Percentiles rank a stretch among this genome's conserved stretches.
phyloP scores from a whole-genome alignment of 352 stramenopile species.

The Pelagophyceae sp. region DNA sequence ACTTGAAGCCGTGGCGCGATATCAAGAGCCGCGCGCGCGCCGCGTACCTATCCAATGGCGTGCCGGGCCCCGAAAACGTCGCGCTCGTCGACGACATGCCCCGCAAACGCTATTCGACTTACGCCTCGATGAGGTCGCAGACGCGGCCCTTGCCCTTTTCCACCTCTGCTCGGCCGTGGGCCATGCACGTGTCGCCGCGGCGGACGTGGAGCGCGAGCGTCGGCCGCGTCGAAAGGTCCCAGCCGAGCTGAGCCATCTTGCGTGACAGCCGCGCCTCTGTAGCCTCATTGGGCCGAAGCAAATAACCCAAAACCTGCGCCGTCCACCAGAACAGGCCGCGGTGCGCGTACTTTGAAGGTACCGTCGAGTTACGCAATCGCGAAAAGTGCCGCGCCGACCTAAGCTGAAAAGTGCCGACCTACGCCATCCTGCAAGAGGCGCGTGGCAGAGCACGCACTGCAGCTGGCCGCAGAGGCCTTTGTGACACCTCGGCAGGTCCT shows the following conservation, averaged over 20 bases:
- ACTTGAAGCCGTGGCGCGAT: background rate
- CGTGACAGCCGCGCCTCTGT: background rate
- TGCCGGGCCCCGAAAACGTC: no score
- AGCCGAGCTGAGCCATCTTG: background rate
- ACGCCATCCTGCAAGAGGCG: background rate
- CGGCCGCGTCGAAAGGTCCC: background rate
- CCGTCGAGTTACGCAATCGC: background rate
- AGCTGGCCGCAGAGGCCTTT: background rate
- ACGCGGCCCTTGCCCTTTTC: constrained; percentile 1
- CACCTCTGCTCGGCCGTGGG: background rate
- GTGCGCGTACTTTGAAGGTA: background rate
- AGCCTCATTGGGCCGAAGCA: background rate
- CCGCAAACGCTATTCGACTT: background rate
- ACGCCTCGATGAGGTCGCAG: background rate
- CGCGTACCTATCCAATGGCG: constrained; percentile 1
- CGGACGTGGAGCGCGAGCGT: constrained; percentile 13
- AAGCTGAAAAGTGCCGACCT: no score
- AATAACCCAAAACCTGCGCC: background rate
- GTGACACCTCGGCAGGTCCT: background rate
- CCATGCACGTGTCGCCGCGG: constrained; percentile 8
- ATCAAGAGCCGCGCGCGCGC: constrained; percentile 5
- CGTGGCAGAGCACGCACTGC: background rate
- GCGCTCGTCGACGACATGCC: background rate
- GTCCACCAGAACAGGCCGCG: constrained; percentile 16
- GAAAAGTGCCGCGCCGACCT: background rate